Percentiles rank a stretch among this genome's conserved stretches.
These are phyloP conservation scores for Phanerochaete carnosa DNA, from an alignment of 768 basidiomycete genomes.

Conservation along the genomic window DNA sequence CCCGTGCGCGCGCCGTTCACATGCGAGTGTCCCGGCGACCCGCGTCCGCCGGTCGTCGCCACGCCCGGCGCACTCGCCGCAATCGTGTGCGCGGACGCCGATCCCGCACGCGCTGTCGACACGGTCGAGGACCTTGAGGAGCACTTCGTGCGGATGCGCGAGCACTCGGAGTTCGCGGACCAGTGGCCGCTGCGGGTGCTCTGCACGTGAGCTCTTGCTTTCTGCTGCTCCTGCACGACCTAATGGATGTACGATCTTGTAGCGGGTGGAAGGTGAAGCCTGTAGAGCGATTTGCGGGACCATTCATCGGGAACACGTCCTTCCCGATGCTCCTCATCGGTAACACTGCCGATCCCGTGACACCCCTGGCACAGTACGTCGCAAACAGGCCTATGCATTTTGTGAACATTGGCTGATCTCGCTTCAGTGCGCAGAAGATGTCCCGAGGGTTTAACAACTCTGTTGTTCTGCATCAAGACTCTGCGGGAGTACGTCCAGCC, in stretches of 20 bases:
- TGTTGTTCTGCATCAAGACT: conserved; percentile 11
- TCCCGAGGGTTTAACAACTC: conserved; percentile 3
- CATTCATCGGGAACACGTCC: conserved; percentile 20
- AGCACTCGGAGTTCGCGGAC: conserved; percentile 13
- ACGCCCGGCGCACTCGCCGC: background rate
- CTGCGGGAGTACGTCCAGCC: conserved; percentile 9
- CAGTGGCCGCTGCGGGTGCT: background rate
- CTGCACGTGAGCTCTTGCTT: background rate
- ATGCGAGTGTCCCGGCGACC: background rate
- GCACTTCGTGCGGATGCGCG: conserved; percentile 1
- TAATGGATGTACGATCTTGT: no score
- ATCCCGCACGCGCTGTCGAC: background rate
- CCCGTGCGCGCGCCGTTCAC: background rate
- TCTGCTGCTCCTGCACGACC: no score
- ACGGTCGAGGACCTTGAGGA: conserved; percentile 3
- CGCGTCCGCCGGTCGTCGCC: background rate
- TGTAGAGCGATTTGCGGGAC: conserved; percentile 1
- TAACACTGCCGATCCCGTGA: conserved; percentile 22
- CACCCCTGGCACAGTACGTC: conserved; percentile 11
- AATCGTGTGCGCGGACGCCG: background rate
- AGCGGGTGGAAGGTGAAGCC: background rate
- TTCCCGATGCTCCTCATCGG: conserved; percentile 25
- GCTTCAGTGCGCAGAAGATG: conserved; percentile 6
- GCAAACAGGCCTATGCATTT: no score
- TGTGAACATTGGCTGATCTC: no score